These are phyloP conservation scores for Grifola frondosa DNA, from an alignment of 1,284 basidiomycete species.

Conservation along the genomic window DNA sequence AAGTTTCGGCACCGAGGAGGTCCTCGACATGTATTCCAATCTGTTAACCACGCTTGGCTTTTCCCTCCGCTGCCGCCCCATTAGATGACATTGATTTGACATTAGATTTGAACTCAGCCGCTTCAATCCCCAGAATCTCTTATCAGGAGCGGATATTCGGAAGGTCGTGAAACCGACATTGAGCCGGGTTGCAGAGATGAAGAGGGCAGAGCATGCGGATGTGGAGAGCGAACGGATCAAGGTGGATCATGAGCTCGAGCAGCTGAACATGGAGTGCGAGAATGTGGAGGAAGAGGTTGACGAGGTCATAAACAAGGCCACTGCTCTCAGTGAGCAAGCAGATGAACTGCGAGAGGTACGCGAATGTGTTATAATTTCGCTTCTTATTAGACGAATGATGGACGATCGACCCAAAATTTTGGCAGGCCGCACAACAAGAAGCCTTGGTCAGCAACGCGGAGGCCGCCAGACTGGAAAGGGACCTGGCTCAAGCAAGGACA, in stretches of 20 bases:
- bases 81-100: constrained; percentile 68
- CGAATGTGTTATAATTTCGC: constrained; percentile 15
- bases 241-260: constrained; percentile 78
- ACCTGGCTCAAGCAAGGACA: constrained; percentile 67
- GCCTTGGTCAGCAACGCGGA: constrained; percentile 60
- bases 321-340: constrained; percentile 68
- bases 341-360: constrained; percentile 75
- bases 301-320: constrained; percentile 68
- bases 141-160: constrained; percentile 63
- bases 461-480: constrained; percentile 62
- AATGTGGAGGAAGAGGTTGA: constrained; percentile 71
- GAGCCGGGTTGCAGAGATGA: constrained; percentile 64
- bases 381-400: not conserved
- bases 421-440: constrained; percentile 73
- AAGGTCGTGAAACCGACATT: constrained; percentile 73
- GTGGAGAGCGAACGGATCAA: constrained; percentile 74
- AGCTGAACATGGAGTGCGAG: constrained; percentile 74
- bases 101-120: constrained; percentile 73
- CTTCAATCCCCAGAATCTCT: constrained; percentile 64
- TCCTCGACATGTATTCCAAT: constrained; percentile 72
- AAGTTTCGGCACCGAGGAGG: constrained; percentile 78
- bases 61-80: constrained; percentile 69
- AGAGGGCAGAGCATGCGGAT: constrained; percentile 62
- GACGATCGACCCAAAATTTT: constrained; percentile 5
- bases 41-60: constrained; percentile 70